phyloP scores from a whole-genome alignment of 768 basidiomycete genomes.

The Leccinum boreale region DNA sequence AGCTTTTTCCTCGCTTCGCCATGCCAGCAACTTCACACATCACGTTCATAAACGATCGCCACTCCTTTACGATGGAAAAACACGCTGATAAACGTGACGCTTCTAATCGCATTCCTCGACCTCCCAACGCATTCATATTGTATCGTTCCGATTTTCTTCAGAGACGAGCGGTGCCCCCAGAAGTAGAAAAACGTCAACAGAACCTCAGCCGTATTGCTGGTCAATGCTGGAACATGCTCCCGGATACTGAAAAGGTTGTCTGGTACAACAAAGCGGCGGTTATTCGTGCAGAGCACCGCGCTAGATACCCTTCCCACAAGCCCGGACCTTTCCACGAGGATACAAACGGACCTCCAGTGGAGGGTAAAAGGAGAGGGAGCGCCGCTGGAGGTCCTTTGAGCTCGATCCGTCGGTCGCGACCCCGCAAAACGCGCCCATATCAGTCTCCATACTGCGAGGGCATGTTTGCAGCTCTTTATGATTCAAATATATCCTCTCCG shows the following conservation, averaged over 20 bases:
- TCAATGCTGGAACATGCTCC: constrained; percentile 49
- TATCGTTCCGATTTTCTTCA: constrained; percentile 52
- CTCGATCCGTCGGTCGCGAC: constrained; percentile 22
- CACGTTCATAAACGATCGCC: neutral
- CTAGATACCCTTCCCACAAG: constrained; percentile 29
- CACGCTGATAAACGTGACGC: neutral
- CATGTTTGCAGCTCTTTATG: constrained; percentile 12
- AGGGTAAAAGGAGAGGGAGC: constrained; percentile 35
- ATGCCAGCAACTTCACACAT: constrained; percentile 10
- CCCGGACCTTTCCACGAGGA: constrained; percentile 27
- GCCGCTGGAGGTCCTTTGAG: constrained; percentile 34
- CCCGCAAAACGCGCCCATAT: constrained; percentile 20
- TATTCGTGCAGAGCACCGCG: constrained; percentile 26
- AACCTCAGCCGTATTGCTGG: constrained; percentile 53
- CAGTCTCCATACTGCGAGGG: constrained; percentile 9
- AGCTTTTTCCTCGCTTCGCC: neutral
- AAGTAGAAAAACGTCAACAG: constrained; percentile 51
- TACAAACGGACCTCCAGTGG: constrained; percentile 5
- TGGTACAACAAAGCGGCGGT: constrained; percentile 35
- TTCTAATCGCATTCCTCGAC: constrained; percentile 40
- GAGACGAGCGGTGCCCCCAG: constrained; percentile 37
- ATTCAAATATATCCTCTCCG: constrained; percentile 2
- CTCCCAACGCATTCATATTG: constrained; percentile 57
- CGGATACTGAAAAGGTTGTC: constrained; percentile 29
- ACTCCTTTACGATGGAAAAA: constrained; percentile 3